Evolutionary conservation across 257 asterid species (phyloP).

Genomic region (Vinca minor): DNA sequence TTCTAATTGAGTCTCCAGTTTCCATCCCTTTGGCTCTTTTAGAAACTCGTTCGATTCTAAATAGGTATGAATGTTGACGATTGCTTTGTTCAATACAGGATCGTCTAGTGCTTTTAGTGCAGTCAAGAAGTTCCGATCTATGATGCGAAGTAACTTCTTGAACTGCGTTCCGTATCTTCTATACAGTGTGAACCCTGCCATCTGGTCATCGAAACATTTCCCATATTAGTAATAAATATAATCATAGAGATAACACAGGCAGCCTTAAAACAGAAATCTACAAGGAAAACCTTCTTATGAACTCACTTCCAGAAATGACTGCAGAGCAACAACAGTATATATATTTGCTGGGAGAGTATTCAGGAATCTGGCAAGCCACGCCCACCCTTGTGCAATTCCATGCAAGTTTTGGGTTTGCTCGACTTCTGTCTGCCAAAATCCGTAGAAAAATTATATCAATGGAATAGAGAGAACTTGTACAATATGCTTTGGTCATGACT

Average conservation of each 20-base stretch:
- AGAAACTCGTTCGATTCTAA: conserved; percentile 51
- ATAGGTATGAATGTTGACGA: conserved; percentile 34
- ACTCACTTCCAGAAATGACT: conserved; percentile 78
- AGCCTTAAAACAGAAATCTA: not conserved
- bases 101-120: conserved; percentile 39
- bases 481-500: too few species aligned
- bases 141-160: conserved; percentile 45
- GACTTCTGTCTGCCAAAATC: conserved; percentile 55
- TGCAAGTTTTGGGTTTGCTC: conserved; percentile 48
- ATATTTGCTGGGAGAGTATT: conserved; percentile 72
- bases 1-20: conserved; percentile 30
- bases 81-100: conserved; percentile 32
- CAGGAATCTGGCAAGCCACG: conserved; percentile 87
- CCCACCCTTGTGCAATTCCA: conserved; percentile 77
- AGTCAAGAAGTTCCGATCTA: conserved; percentile 40
- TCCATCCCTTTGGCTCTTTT: conserved; percentile 58
- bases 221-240: not conserved
- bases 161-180: conserved; percentile 51
- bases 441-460: not conserved
- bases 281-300: too few species aligned
- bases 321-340: conserved; percentile 62
- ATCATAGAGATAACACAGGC: not conserved
- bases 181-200: conserved; percentile 65
- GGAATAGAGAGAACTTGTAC: not conserved
- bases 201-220: conserved; percentile 35